These are phyloP conservation scores for Parathielavia appendiculata DNA, from an alignment of 495 filamentous ascomycete genomes.

Conservation along the genomic window DNA sequence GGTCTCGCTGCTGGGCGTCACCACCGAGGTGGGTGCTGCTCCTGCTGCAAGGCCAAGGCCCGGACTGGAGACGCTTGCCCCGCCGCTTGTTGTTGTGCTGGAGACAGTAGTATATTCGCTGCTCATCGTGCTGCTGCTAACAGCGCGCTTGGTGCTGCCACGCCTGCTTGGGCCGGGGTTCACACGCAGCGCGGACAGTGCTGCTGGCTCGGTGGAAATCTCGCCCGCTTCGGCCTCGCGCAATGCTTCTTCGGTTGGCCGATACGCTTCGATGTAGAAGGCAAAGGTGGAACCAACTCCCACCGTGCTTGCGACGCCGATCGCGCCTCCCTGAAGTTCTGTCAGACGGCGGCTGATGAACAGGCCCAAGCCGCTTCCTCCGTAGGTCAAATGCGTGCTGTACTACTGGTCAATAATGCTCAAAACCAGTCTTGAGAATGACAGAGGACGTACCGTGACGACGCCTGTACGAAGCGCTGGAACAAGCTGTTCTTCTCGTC, in stretches of 20 bases:
- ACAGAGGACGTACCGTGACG: slow-evolving; percentile 12
- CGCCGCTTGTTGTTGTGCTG: background rate
- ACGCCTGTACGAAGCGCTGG: slow-evolving; percentile 71
- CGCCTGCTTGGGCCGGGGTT: background rate
- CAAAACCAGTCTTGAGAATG: too few relatives aligned
- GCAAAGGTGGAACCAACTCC: slow-evolving; percentile 72
- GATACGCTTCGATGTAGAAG: slow-evolving; percentile 64
- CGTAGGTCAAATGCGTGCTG: slow-evolving; percentile 68
- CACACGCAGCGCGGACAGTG: slow-evolving; percentile 15
- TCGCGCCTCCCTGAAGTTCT: slow-evolving; percentile 70
- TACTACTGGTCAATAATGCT: slow-evolving; percentile 26
- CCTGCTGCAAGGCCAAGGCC: background rate
- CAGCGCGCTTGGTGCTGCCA: slow-evolving; percentile 3
- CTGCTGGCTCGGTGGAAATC: slow-evolving; percentile 17
- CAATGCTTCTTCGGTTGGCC: slow-evolving; percentile 31
- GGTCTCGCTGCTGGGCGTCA: slow-evolving; percentile 9
- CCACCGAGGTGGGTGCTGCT: background rate
- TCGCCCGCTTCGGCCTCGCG: slow-evolving; percentile 29
- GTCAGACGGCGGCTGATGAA: slow-evolving; percentile 70
- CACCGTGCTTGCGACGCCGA: slow-evolving; percentile 62
- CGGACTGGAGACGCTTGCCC: background rate
- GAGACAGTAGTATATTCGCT: background rate
- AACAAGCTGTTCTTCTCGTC: slow-evolving; percentile 66
- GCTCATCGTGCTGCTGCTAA: slow-evolving; percentile 12
- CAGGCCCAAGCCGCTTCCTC: slow-evolving; percentile 70